Evolutionary conservation across 164 flowering plant genomes (phyloP).

Genomic region (Tinospora cordifolia): DNA sequence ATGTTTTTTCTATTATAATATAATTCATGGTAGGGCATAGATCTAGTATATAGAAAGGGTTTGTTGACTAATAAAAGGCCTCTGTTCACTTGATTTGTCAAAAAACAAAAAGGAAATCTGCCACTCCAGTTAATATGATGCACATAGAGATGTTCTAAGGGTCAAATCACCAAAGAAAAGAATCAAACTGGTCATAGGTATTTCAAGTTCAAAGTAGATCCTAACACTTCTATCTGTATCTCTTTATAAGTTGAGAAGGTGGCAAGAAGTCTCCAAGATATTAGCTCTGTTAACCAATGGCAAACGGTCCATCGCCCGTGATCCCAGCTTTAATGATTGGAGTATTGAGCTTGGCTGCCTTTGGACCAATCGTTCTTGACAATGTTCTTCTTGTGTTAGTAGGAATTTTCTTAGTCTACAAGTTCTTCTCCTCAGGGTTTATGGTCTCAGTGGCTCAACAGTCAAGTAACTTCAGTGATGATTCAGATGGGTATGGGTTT

Average conservation of each 20-base stretch:
- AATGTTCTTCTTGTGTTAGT: conserved; percentile 13
- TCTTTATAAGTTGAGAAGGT: too few relatives aligned
- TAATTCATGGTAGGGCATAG: neutral
- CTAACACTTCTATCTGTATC: neutral
- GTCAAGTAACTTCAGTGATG: conserved; percentile 15
- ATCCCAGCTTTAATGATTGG: conserved; percentile 36
- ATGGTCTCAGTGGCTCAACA: conserved; percentile 8
- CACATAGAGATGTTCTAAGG: neutral
- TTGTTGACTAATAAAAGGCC: neutral
- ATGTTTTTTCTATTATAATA: too few relatives aligned
- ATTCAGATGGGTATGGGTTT: conserved; percentile 28
- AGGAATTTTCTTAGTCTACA: conserved; percentile 22
- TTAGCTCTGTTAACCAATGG: neutral
- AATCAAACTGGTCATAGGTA: neutral
- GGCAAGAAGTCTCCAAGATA: neutral
- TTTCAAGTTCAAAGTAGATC: neutral
- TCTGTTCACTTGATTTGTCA: neutral
- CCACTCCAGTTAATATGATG: neutral
- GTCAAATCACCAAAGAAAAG: neutral
- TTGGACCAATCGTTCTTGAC: conserved; percentile 21
- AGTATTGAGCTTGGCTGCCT: conserved; percentile 22
- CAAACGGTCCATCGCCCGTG: conserved; percentile 38
- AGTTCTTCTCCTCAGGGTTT: conserved; percentile 17
- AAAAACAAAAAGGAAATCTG: neutral
- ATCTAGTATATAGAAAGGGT: too few relatives aligned